Evolutionary conservation across 225 moss, liverwort and hornwort species (phyloP), one percentile per base, ranked within the genome.

Genomic region (Pseudisothecium myosuroides): DNA sequence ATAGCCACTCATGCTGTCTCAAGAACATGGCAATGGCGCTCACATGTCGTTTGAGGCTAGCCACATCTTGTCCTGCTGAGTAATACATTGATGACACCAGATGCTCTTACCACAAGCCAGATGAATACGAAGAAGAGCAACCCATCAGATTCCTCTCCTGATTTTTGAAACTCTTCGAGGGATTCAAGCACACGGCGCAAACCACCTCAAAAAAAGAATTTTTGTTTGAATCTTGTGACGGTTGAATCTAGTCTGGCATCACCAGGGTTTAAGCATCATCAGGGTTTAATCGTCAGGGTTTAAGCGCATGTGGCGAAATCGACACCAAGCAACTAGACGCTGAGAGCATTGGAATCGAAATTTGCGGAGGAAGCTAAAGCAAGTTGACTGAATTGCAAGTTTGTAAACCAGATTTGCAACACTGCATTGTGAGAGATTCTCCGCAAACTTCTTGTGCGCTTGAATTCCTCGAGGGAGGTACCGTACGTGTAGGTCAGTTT

Each of bases 1-100:
- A 95, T 27, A 95, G 89, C 92, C 90, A 90, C 88, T 93, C 92
- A 39, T 92, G 90, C 26, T 63, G 92, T 66, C 91, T 76, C 85
- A 92, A 66, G 65, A 91, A 92, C 32, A 82, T 17, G 78, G 91
- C 88, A 26, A 95, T 92, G 72, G 90, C 88, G 77, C 67, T 89
- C 84, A 91, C 85, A 64, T 93, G 93, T 45, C 45, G 62, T 66
- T 86, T 85, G 54, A 92, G 82, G 80, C 88, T 80, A 34, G 86
- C 72, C 23, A 86, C 45, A 73, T 80, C 92, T 78, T 80, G n/a
- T 60, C 71, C 88, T 28, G 82, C 73, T 17, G 86, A 82, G 61
- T 54, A 60, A 73, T 82, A 85, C 83, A 87, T 85, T 32, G 91
- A 80, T 74, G 76, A 60, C 74, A 85, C 80, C 76, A 71, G 50